Evolutionary conservation across 495 filamentous ascomycete genomes (phyloP).

Genomic region (Acidiella bohemica): DNA sequence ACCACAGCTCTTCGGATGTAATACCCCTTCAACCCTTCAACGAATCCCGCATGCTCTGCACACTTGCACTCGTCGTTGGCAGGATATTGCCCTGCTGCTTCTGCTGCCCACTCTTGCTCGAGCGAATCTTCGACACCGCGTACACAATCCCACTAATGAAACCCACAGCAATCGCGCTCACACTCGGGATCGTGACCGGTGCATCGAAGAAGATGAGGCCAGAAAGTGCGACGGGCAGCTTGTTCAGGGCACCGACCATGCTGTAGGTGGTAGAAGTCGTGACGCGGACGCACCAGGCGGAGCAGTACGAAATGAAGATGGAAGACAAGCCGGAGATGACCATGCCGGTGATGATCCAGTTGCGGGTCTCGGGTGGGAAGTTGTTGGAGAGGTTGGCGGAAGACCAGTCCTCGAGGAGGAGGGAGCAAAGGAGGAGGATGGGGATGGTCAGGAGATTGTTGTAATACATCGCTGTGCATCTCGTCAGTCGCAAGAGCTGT

Average conservation of each 20-base stretch:
- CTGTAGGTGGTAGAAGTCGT: conserved; percentile 94
- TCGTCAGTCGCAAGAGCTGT: neutral
- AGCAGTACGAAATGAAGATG: conserved; percentile 97
- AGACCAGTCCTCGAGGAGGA: conserved; percentile 87
- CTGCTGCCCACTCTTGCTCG: conserved; percentile 40
- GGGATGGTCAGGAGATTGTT: conserved; percentile 98
- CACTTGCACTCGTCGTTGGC: conserved; percentile 80
- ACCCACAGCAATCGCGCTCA: conserved; percentile 77
- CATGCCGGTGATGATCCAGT: conserved; percentile 67
- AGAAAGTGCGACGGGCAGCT: conserved; percentile 82
- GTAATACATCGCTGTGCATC: conserved; percentile 70
- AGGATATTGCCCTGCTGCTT: conserved; percentile 37
- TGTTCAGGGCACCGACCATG: conserved; percentile 97
- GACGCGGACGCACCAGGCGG: conserved; percentile 94
- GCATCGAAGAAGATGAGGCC: conserved; percentile 92
- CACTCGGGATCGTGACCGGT: conserved; percentile 80
- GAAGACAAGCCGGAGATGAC: conserved; percentile 84
- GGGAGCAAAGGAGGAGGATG: conserved; percentile 68
- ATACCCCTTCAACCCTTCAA: too few species aligned
- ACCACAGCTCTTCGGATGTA: too few species aligned
- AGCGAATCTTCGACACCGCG: conserved; percentile 79
- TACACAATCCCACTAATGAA: conserved; percentile 90
- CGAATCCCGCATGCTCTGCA: conserved; percentile 82
- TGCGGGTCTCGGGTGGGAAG: conserved; percentile 68
- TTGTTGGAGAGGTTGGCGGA: conserved; percentile 67